Conservation (phyloP, 192 early-diverging fungal genomes). For the Piromyces finnis region DNA sequence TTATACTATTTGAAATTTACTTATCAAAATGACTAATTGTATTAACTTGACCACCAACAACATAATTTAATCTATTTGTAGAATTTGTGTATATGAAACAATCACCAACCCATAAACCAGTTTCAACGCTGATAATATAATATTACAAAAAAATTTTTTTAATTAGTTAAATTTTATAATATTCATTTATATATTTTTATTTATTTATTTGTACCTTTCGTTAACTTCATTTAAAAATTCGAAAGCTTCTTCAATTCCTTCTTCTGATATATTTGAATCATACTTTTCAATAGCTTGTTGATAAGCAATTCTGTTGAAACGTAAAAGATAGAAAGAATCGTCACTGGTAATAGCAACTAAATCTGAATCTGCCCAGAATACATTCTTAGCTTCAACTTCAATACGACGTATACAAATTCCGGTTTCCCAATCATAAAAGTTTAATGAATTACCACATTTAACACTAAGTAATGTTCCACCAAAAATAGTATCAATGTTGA, state of each 20-base stretch:
- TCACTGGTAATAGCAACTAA: slow-evolving; percentile 82
- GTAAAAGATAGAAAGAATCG: slow-evolving; percentile 86
- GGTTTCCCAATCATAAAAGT: slow-evolving; percentile 97
- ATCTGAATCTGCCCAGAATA: slow-evolving; percentile 90
- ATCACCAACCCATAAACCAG: slow-evolving; percentile 95
- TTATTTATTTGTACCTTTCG: slow-evolving; percentile 31
- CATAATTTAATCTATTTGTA: slow-evolving; percentile 81
- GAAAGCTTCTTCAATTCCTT: slow-evolving; percentile 90
- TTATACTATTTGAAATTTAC: slow-evolving; percentile 13
- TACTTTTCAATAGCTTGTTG: slow-evolving; percentile 46
- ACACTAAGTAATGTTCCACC: slow-evolving; percentile 86
- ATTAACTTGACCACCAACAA: slow-evolving; percentile 84
- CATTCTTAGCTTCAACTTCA: slow-evolving; percentile 70
- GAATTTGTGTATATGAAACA: slow-evolving; percentile 95
- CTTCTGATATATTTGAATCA: slow-evolving; percentile 49
- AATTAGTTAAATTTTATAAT: too few species aligned
- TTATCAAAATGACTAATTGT: slow-evolving; percentile 93
- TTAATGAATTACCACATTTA: slow-evolving; percentile 51
- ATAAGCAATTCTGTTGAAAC: slow-evolving; percentile 78
- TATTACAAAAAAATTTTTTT: too few species aligned
- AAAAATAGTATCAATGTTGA: slow-evolving; percentile 82
- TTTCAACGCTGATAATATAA: slow-evolving; percentile 44
- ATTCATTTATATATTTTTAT: too few species aligned
- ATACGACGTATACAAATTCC: slow-evolving; percentile 79
- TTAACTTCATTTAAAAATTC: slow-evolving; percentile 85